Evolutionary conservation across 2,329 filamentous ascomycete genomes (phyloP).

Genomic region (Teratosphaeria nubilosa): DNA sequence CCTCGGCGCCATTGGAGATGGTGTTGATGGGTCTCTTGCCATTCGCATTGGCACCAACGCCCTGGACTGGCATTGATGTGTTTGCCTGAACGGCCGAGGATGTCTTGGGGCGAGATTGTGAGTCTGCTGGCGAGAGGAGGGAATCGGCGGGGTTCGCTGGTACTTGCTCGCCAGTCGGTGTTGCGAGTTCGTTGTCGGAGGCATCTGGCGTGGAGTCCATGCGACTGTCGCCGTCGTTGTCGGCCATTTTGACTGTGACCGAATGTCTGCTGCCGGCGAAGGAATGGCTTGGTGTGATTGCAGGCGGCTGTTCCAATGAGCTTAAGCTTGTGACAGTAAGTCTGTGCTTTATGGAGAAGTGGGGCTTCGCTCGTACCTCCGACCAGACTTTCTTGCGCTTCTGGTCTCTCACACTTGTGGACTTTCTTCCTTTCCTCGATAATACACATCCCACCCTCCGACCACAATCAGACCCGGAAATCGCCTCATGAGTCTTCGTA

Average conservation of each 20-base stretch:
- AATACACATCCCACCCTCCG: background rate
- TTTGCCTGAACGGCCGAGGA: background rate
- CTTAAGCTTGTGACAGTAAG: background rate
- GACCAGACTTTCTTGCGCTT: background rate
- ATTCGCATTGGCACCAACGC: constrained; percentile 25
- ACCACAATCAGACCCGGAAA: background rate
- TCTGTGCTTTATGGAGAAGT: background rate
- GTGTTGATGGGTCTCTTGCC: constrained; percentile 28
- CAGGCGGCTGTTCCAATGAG: background rate
- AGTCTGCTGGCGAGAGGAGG: background rate
- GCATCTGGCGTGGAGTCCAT: constrained; percentile 40
- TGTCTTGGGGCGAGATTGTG: background rate
- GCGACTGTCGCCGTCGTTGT: constrained; percentile 46
- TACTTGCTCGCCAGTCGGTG: constrained; percentile 18
- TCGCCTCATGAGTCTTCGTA: background rate
- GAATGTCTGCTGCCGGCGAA: background rate
- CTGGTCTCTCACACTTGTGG: background rate
- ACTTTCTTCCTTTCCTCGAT: background rate
- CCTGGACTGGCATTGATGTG: background rate
- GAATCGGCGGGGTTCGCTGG: constrained; percentile 47
- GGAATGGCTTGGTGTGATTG: background rate
- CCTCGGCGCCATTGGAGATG: constrained; percentile 23
- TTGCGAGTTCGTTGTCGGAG: constrained; percentile 21
- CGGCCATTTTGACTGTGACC: constrained; percentile 23
- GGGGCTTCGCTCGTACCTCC: background rate